Percentiles rank a stretch among this genome's conserved stretches.
These are phyloP conservation scores for Septoria linicola DNA, from an alignment of 2,329 filamentous ascomycete species.

Conservation along the genomic window DNA sequence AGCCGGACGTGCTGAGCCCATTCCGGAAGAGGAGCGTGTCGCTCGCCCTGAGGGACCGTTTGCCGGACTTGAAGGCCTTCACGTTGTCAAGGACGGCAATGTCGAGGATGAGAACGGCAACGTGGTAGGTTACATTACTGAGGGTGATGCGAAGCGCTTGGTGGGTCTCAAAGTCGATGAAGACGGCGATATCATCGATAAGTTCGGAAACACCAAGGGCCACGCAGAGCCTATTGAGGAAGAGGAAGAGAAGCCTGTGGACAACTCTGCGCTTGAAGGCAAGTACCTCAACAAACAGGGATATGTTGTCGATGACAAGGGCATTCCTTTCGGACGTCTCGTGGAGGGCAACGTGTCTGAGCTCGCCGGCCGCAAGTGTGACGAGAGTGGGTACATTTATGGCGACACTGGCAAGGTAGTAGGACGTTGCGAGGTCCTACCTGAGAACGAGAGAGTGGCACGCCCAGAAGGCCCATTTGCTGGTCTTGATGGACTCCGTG, in stretches of 20 bases:
- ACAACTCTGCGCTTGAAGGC: slow-evolving; percentile 56
- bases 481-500: slow-evolving; percentile 63
- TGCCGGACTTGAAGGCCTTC: slow-evolving; percentile 63
- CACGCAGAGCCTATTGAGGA: slow-evolving; percentile 57
- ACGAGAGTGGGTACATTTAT: slow-evolving; percentile 57
- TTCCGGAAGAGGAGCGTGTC: slow-evolving; percentile 58
- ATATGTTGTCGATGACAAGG: slow-evolving; percentile 55
- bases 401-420: slow-evolving; percentile 57
- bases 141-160: slow-evolving; percentile 70
- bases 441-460: slow-evolving; percentile 56
- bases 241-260: slow-evolving; percentile 39
- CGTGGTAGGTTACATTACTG: slow-evolving; percentile 68
- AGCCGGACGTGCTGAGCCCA: slow-evolving; percentile 58
- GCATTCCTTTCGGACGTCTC: slow-evolving; percentile 57
- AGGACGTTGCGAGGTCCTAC: slow-evolving; percentile 59
- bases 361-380: slow-evolving; percentile 57
- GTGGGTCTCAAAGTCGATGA: slow-evolving; percentile 74
- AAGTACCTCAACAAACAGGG: slow-evolving; percentile 59
- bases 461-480: slow-evolving; percentile 68
- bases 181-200: slow-evolving; percentile 78
- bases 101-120: slow-evolving; percentile 77
- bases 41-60: slow-evolving; percentile 64
- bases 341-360: slow-evolving; percentile 59
- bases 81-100: slow-evolving; percentile 67
- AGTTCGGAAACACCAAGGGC: slow-evolving; percentile 65